Evolutionary conservation across 495 filamentous ascomycete species (phyloP), one percentile per base, ranked within the genome.

Genomic region (Umbilicaria muhlenbergii): DNA sequence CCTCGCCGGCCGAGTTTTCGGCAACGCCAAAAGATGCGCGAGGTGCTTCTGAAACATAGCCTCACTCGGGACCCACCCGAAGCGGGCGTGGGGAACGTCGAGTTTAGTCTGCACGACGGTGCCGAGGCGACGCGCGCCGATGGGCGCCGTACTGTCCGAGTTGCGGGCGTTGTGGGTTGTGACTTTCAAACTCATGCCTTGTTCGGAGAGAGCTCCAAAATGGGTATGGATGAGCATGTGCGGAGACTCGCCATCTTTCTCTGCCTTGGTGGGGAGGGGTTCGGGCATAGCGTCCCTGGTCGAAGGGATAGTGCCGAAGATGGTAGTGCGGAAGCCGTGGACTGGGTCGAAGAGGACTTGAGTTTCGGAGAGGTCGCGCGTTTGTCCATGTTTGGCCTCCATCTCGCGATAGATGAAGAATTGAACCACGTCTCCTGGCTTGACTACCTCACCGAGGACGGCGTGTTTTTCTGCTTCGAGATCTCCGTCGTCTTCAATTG

Each of bases 181-280:
- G 11, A 52, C 40, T 37, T 45, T 32, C 38, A 45, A 68, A 12
- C 59, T 64, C 40, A 74, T 66, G 15, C 63, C 66, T 44, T 68
- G 65, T 39, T 70, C 69, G 7, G 68, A 71, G 33, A 71, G 45
- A 35, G 67, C 67, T 2, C 70, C 69, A 48, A 74, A 73, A 15
- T 56, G 52, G 41, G 58, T 56, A 24, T 56, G 53, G 5, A 62
- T 31, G 15, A 54, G 45, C 3, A 46, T 34, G 41, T 28, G 42
- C 12, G 32, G 38, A 13, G 39, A 34, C 18, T 41, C 15, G 12
- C 44, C 7, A 13, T 39, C 19, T 15, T 6, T 14, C 4, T 14
- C 16, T 19, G 18, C n/a, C 19, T 50, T 32, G 2, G 2, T 38
- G 18, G 31, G 47, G 13, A 11, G 19, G 32, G 36, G 17, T 21